Evolutionary conservation across 495 filamentous ascomycete species (phyloP), one percentile per base, ranked within the genome.

Genomic region (Penicillium maclennaniae): DNA sequence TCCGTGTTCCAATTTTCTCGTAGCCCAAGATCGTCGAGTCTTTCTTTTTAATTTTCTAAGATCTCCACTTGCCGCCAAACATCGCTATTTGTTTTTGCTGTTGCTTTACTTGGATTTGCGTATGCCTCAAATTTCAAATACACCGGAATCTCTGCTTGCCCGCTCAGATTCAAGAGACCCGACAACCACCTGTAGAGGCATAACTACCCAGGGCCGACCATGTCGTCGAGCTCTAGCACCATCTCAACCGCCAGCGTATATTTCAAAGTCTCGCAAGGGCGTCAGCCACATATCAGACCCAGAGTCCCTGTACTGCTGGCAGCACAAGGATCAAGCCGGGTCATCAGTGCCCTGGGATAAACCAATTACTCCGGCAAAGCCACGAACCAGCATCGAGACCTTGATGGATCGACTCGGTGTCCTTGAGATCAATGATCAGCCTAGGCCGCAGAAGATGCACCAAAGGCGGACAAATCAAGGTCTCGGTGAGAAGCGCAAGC

Each of bases 281-380:
- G 53, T 72, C 45, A 63, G 69, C 43, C 60, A 75, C 44, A 64
- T 72, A 60, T 21, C 58, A 51, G 74, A 73, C 26, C 69, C 72
- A 19, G 69, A 79, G 9, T 78, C 78, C 26, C 83, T 80, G 49
- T 98, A 89, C 66, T 98, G 93, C 77, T 95, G 89, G 86, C 88
- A 95, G 63, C 93, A 98, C 69, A 89, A 89, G 59, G 89, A 95
- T 53, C 93, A 98, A 67, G 89, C 89, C 19, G 69, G 61, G 6
- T 58, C 58, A 2, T 49, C 51, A 0, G 16, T 21, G 23, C 45
- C 54, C 47, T 48, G 16, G 31, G 47, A 49, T 43, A 53, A 49
- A 19, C 43, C 45, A 16, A 63, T 62, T 8, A 62, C 60, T 31
- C 65, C 62, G 28, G 53, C 82, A 21, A 75, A 84, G 59, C 72